These are phyloP conservation scores for Mycosphaerella sp. DNA, from an alignment of 2,329 filamentous ascomycete genomes.

Conservation along the genomic window DNA sequence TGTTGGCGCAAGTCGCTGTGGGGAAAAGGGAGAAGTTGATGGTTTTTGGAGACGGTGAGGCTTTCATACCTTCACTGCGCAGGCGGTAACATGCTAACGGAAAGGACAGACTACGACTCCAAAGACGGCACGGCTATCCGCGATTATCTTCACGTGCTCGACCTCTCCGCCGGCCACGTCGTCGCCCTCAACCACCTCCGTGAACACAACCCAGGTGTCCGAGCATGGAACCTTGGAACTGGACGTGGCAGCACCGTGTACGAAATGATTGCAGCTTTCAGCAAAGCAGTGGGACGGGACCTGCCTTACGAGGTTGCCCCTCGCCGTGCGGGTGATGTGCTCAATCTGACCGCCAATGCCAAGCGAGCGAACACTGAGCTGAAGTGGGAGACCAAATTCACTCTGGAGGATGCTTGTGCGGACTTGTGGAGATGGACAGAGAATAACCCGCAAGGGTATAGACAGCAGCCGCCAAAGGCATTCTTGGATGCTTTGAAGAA, in stretches of 20 bases:
- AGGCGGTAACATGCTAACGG: constrained; percentile 7
- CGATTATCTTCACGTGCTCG: constrained; percentile 96
- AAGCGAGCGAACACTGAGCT: constrained; percentile 81
- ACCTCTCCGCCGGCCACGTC: constrained; percentile 79
- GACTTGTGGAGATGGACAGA: constrained; percentile 96
- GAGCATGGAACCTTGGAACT: constrained; percentile 94
- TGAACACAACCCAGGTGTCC: constrained; percentile 76
- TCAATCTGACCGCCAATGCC: constrained; percentile 91
- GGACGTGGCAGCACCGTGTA: constrained; percentile 93
- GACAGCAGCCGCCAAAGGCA: constrained; percentile 80
- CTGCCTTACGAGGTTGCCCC: constrained; percentile 80
- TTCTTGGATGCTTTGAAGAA: constrained; percentile 55
- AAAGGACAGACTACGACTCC: constrained; percentile 69
- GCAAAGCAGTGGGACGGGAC: constrained; percentile 73
- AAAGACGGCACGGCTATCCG: constrained; percentile 90
- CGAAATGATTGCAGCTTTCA: constrained; percentile 96
- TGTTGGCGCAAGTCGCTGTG: constrained; percentile 92
- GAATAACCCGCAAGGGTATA: constrained; percentile 94
- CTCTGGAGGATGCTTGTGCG: constrained; percentile 85
- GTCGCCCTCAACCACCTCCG: constrained; percentile 86
- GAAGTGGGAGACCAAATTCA: constrained; percentile 83
- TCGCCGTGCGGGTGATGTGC: constrained; percentile 79
- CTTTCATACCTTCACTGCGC: not conserved
- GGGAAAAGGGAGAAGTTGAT: constrained; percentile 90
- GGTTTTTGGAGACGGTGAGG: constrained; percentile 84